Evolutionary conservation across 768 basidiomycete genomes (phyloP).

Genomic region (Lactarius vividus): DNA sequence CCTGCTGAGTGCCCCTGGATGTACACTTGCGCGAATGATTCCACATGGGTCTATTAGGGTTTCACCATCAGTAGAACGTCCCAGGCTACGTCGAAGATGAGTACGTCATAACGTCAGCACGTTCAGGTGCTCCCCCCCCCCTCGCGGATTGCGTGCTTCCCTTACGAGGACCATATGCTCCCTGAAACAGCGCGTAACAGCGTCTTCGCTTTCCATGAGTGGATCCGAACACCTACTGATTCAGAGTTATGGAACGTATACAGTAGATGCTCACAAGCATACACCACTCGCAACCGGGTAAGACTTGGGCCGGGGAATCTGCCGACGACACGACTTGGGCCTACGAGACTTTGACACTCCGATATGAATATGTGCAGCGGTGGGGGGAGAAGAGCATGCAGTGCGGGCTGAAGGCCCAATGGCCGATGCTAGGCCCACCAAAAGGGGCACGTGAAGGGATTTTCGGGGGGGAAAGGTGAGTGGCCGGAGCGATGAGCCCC

Average conservation of each 20-base stretch:
- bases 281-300: not conserved
- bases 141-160: not conserved
- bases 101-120: constrained; percentile 2
- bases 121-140: not conserved
- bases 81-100: constrained; percentile 8
- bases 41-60: not conserved
- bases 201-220: not conserved
- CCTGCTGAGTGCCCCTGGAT: not conserved
- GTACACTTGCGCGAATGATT: not conserved
- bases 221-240: not conserved
- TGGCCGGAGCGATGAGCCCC: not conserved
- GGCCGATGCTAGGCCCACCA: not conserved
- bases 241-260: not conserved
- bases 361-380: not conserved
- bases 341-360: not conserved
- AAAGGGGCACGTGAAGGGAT: constrained; percentile 1
- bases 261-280: not conserved
- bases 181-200: constrained; percentile 5
- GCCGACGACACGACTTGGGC: not conserved
- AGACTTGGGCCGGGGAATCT: not conserved
- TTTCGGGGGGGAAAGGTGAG: not conserved
- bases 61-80: constrained; percentile 1
- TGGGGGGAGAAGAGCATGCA: not conserved
- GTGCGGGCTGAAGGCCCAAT: not conserved
- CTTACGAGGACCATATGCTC: not conserved